Evolutionary conservation across 2,329 filamentous ascomycete genomes (phyloP).

Genomic region (Pestalotiopsis fici): DNA sequence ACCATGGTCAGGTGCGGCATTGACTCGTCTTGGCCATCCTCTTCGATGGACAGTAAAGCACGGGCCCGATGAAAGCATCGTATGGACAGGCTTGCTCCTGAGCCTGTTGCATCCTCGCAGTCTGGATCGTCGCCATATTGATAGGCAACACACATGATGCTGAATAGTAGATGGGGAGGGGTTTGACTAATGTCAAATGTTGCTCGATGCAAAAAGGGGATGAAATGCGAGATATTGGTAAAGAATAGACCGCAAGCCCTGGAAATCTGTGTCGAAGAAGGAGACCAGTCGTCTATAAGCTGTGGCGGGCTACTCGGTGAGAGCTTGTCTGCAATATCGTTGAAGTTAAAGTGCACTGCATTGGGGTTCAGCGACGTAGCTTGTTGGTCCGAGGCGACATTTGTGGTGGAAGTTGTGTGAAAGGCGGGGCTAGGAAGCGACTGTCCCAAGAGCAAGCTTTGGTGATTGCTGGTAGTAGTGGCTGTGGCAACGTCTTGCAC

Average conservation of each 20-base stretch:
- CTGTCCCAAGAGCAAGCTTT: neutral
- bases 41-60: neutral
- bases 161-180: neutral
- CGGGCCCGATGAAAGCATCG: neutral
- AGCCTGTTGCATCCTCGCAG: neutral
- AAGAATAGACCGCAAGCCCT: neutral
- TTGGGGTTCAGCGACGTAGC: neutral
- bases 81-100: neutral
- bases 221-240: neutral
- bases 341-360: neutral
- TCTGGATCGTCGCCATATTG: conserved; percentile 3
- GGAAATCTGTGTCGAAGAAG: neutral
- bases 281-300: neutral
- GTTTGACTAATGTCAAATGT: neutral
- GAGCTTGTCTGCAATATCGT: neutral
- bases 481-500: neutral
- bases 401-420: neutral
- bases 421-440: neutral
- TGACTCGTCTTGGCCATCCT: neutral
- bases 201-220: neutral
- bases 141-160: neutral
- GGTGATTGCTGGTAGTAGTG: neutral
- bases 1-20: neutral
- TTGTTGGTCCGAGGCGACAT: neutral
- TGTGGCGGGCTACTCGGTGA: neutral